A percentile compares a stretch with the other conserved stretches of the same genome.
phyloP scores from a whole-genome alignment of 2,329 filamentous ascomycete species.

The Epichloe glyceriae region DNA sequence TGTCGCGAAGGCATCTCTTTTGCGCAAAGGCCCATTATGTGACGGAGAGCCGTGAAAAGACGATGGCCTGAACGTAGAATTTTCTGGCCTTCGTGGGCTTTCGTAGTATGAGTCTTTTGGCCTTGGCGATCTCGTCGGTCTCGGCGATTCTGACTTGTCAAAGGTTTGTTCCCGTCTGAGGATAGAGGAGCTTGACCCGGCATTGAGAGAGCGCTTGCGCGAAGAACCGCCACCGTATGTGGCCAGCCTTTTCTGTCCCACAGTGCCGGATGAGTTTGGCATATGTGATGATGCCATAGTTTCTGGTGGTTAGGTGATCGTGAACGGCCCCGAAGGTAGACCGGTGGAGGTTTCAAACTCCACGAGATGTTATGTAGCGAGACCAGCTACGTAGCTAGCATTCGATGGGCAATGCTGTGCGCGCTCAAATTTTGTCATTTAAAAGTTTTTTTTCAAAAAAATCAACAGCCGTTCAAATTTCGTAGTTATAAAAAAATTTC shows the following conservation, averaged over 20 bases:
- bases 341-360: no score
- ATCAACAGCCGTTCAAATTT: no score
- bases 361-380: no score
- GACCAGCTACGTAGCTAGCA: no score
- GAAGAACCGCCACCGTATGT: conserved; percentile 2
- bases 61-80: not conserved
- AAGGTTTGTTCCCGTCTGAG: not conserved
- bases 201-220: not conserved
- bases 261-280: not conserved
- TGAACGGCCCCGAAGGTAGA: not conserved
- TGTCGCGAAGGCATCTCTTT: conserved; percentile 4
- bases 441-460: no score
- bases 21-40: not conserved
- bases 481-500: fast-evolving
- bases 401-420: not conserved
- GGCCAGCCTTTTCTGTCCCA: not conserved
- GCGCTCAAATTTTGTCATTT: not conserved
- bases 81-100: not conserved
- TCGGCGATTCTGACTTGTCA: not conserved
- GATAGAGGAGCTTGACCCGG: not conserved
- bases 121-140: not conserved
- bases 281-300: conserved; percentile 3
- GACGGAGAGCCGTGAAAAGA: not conserved
- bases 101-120: not conserved
- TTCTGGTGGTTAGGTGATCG: not conserved